A percentile compares a stretch with the other conserved stretches of the same genome.
phyloP scores from a whole-genome alignment of 2,329 filamentous ascomycete species.

The Verticillium longisporum region DNA sequence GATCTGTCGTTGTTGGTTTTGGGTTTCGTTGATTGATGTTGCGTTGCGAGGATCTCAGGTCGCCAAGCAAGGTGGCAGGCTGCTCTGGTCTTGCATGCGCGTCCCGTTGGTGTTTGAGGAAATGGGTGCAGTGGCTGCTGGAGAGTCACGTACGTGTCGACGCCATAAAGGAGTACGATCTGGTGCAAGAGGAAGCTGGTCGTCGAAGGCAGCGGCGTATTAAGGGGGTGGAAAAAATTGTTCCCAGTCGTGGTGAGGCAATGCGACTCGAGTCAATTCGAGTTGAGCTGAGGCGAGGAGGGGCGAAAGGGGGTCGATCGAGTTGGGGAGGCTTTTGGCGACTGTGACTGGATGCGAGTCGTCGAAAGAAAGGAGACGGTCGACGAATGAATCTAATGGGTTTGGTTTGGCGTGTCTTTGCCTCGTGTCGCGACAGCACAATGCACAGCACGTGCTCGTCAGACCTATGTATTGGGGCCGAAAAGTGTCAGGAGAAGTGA shows the following conservation, averaged over 20 bases:
- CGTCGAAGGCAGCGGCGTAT: neutral
- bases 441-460: neutral
- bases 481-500: neutral
- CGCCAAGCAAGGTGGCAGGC: neutral
- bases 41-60: constrained; percentile 1
- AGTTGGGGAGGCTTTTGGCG: neutral
- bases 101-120: neutral
- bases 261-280: neutral
- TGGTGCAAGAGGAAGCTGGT: neutral
- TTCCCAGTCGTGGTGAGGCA: neutral
- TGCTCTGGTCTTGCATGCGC: neutral
- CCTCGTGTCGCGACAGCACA: neutral
- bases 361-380: neutral
- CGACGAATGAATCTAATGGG: neutral
- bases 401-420: neutral
- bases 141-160: constrained; percentile 12
- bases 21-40: neutral
- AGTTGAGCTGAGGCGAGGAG: neutral
- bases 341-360: neutral
- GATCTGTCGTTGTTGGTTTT: neutral
- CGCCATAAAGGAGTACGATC: constrained; percentile 10
- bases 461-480: neutral
- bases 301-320: neutral
- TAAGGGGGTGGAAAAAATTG: neutral
- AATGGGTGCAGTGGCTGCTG: neutral